Percentiles rank a stretch among this genome's conserved stretches.
These are phyloP conservation scores for Geotrichum armillariae DNA, from an alignment of 1,139 yeast genomes.

Conservation along the genomic window DNA sequence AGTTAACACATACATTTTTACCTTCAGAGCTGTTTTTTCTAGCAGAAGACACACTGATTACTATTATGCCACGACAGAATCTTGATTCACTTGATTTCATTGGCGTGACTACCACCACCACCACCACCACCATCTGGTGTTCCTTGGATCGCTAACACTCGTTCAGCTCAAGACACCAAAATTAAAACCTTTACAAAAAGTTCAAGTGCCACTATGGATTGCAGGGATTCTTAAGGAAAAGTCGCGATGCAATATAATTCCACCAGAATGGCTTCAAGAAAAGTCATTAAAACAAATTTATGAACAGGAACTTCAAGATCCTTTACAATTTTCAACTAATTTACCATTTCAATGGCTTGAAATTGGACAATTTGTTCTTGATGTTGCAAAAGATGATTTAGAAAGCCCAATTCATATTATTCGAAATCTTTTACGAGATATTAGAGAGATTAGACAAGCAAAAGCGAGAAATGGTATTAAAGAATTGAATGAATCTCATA, in stretches of 20 bases:
- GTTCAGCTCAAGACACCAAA: conserved; percentile 46
- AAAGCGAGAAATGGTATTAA: conserved; percentile 79
- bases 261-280: conserved; percentile 83
- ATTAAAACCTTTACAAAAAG: conserved; percentile 67
- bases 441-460: conserved; percentile 77
- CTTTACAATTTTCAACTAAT: conserved; percentile 57
- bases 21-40: conserved; percentile 81
- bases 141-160: no score
- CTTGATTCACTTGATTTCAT: conserved; percentile 64
- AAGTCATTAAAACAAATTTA: conserved; percentile 56
- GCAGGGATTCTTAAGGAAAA: conserved; percentile 83
- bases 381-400: conserved; percentile 72
- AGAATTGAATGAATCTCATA: conserved; percentile 77
- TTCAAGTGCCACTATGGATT: conserved; percentile 81
- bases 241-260: conserved; percentile 78
- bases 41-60: conserved; percentile 75
- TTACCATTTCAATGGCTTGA: conserved; percentile 92
- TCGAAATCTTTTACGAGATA: conserved; percentile 72
- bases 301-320: conserved; percentile 63
- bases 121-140: no score
- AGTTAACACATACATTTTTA: conserved; percentile 57
- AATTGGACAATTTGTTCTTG: conserved; percentile 63
- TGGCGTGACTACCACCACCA: conserved; percentile 58
- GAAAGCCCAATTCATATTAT: conserved; percentile 63
- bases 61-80: conserved; percentile 73